Base-by-base conservation (phyloP, 179 eudicot species). In the Silene noctiflora region DNA sequence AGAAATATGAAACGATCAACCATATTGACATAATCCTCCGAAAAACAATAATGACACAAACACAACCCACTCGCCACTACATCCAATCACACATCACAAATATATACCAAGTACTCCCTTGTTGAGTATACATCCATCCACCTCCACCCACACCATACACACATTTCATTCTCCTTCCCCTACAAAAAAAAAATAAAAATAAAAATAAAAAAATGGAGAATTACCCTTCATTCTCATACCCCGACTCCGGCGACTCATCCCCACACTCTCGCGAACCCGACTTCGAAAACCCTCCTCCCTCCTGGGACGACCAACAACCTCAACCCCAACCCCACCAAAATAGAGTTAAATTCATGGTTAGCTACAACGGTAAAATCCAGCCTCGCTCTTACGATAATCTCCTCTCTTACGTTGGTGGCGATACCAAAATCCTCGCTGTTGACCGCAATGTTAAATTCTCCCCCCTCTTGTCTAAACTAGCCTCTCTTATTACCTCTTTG, bases 191-290 rank as follows among this genome's bases (percentile, higher is more conserved):
- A n/a, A n/a, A n/a, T n/a, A n/a, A n/a, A n/a, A n/a, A n/a, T n/a
- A n/a, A n/a, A n/a, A n/a, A n/a, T n/a, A n/a, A n/a, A n/a, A n/a
- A 21, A 60, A 90, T 90, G 92, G 92, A 88, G 58, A 87, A 86
- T 67, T 87, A 80, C 79, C 78, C 84, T 0, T 63, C 85, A 9
- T 90, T 86, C 83, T 79, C 82, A 0, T 82, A 82, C 75, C 85
- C 85, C 7, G 85, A 82, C 29, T 82, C 85, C 44, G 82, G 82
- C 82, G 85, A 79, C 68, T 83, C 83, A 1, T 83, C 83, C 21
- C 83, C 86, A 4, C 81, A 78, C 11, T 80, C 86, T 0, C 81
- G 80, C 3, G 91, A 87, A 64, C 81, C 83, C 86, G 91, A 89
- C 58, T 89, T 86, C 83, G 96, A 91, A 35, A 86, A 82, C 77